Conservation (phyloP, 208 protist species). For the Wallacemonas rigidus region DNA sequence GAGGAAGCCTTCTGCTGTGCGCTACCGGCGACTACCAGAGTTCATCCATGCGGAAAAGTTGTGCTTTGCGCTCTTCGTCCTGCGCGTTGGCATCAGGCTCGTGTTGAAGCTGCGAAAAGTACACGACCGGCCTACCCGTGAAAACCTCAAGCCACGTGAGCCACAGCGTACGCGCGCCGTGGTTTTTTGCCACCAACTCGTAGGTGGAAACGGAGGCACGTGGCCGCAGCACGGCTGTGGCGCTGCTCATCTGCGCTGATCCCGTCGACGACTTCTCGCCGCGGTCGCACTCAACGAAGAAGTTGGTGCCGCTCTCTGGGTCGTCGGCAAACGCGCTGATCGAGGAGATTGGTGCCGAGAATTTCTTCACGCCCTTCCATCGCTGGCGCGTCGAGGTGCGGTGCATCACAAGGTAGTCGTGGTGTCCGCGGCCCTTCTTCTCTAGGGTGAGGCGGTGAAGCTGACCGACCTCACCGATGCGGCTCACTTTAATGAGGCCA, state of each 20-base stretch:
- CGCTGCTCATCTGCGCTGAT: neutral
- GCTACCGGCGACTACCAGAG: slow-evolving; percentile 12
- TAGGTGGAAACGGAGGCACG: slow-evolving; percentile 21
- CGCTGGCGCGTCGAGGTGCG: slow-evolving; percentile 18
- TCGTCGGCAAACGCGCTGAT: slow-evolving; percentile 35
- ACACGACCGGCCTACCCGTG: slow-evolving; percentile 32
- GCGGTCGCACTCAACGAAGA: slow-evolving; percentile 28
- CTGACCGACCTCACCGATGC: slow-evolving; percentile 7
- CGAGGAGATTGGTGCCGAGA: slow-evolving; percentile 7
- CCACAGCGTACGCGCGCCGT: slow-evolving; percentile 33
- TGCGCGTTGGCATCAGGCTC: slow-evolving; percentile 21
- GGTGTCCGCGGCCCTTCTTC: slow-evolving; percentile 11
- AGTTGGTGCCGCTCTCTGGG: slow-evolving; percentile 24
- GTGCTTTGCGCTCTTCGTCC: slow-evolving; percentile 14
- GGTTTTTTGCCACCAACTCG: slow-evolving; percentile 40
- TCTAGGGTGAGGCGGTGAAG: slow-evolving; percentile 11
- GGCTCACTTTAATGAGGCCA: slow-evolving; percentile 4
- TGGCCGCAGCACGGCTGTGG: slow-evolving; percentile 8
- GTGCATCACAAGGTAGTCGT: slow-evolving; percentile 24
- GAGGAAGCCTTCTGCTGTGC: no score
- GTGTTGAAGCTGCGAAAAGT: slow-evolving; percentile 29
- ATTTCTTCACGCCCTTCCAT: slow-evolving; percentile 24
- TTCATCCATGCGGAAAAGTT: slow-evolving; percentile 14
- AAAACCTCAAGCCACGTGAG: slow-evolving; percentile 48
- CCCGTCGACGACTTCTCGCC: neutral